Evolutionary conservation across 2,329 filamentous ascomycete genomes (phyloP), one percentile per base, ranked within the genome.

Genomic region (Calycina marina): DNA sequence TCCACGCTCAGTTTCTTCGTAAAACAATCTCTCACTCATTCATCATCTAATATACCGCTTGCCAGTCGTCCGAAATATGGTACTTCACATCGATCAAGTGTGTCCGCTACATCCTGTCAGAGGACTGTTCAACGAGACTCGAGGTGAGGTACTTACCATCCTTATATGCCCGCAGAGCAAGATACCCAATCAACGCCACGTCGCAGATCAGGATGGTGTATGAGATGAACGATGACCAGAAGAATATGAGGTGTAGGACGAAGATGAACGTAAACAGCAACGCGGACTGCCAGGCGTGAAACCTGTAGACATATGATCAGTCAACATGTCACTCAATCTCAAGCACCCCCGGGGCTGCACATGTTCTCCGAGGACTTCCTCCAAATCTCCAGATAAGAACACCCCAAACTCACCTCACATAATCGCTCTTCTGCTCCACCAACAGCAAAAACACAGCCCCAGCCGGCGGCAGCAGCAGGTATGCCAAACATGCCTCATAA

Each of bases 231-330:
- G 63, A 67, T 14, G 82, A 88, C 80, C 84, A 93, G 9, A 76
- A 77, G 56, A 96, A 77, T 25, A 96, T 60, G 22, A 96, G 66
- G 52, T 96, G 88, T 14, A 94, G 45, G 31, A 93, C 57, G 56
- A 86, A 71, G 36, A 73, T 50, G 30, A 69, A 69, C 1, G 81
- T 78, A 55, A 93, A 94, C 3, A 93, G 57, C 48, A 93, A 63
- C 41, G 78, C 77, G 5, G 80, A 82, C 58, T 98, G 90, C 88
- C 90, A 98, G 5, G 90, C 90, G 56, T 98, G 90, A 47, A 96
- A 96, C 41, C 82, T 88, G 29, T 16, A 6, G 25, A n/a, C 13
- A 13, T 6, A 22, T 8, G 6, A 44, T 36, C 26, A 17, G 34
- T 44, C 30, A 40, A 15, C 26, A 17, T 14, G 13, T 18, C 9